Conservation (phyloP, 805 yeast genomes). For the Grigorovia jiainica region DNA sequence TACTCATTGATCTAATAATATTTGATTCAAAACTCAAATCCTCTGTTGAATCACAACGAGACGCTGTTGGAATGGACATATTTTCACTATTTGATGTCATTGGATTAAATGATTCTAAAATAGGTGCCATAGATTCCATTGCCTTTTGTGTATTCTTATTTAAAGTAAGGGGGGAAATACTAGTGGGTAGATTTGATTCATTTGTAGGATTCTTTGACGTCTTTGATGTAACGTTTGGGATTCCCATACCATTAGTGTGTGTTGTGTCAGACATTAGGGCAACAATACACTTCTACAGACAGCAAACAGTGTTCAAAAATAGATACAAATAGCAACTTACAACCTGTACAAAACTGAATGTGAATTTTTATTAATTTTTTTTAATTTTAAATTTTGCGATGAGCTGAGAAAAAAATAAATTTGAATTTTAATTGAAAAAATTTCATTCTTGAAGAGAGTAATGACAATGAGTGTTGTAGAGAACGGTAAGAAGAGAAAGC, state of each 20-base stretch:
- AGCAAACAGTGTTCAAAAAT: neutral
- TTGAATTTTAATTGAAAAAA: neutral
- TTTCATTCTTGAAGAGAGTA: neutral
- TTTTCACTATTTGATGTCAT: slow-evolving; percentile 51
- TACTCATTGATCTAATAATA: slow-evolving; percentile 20
- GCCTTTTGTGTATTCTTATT: slow-evolving; percentile 40
- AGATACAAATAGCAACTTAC: no score
- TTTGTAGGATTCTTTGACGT: no score
- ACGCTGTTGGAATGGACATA: slow-evolving; percentile 20
- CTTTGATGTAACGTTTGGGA: no score
- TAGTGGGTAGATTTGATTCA: neutral
- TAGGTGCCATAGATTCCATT: slow-evolving; percentile 73
- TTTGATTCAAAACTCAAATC: slow-evolving; percentile 20
- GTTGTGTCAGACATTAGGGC: no score
- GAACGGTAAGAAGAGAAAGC: slow-evolving; percentile 15
- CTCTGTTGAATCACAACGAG: slow-evolving; percentile 11
- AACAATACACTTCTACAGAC: no score
- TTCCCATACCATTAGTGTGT: no score
- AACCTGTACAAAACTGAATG: neutral
- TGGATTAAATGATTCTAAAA: slow-evolving; percentile 63
- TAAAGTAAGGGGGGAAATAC: slow-evolving; percentile 26
- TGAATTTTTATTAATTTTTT: neutral
- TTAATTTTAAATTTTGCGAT: slow-evolving; percentile 5
- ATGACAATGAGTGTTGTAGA: slow-evolving; percentile 5
- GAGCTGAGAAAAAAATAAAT: slow-evolving; percentile 3